Base-by-base conservation (phyloP, 1,284 basidiomycete genomes). In the Apiotrichum montevideense region DNA sequence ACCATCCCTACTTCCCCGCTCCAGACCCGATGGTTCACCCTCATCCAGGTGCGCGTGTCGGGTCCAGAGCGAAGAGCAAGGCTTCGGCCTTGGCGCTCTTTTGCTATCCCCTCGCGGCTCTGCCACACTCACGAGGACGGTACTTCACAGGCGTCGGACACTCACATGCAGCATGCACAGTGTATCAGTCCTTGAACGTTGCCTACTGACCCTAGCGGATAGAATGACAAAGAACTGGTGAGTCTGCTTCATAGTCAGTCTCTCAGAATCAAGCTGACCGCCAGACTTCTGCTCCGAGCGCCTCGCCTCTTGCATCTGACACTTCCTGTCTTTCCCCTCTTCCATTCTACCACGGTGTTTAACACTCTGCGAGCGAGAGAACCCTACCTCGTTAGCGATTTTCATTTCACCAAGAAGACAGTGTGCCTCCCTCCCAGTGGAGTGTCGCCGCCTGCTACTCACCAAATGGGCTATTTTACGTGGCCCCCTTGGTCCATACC, bases 121-220 rank as follows among this genome's bases (percentile, higher is more conserved):
- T 21, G 37, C 56, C 62, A 50, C 13, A n/a, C 44, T 50, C 32
- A 63, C 62, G 51, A 54, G 56, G 56, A 51, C 33, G 56, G 49
- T 63, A 63, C 62, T 63, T 63, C 62, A 63, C 62, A 63, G 62
- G 58, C 62, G 62, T 50, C 55, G 62, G 56, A 60, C 58, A 63
- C 32, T 34, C 49, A 40, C n/a, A 58, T 58, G 56, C 49, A 56
- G 8, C 7, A 8, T 45, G 29, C 29, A 29, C 3, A 29, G 29
- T 29, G 29, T 29, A 29, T 29, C 29, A 29, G 29, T 29, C 29
- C 2, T 29, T 29, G 29, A 29, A 29, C 3, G 29, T 29, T 29
- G 29, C 29, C 29, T 29, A 29, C 29, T 29, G 29, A 29, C 29
- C 29, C 29, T 29, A 29, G 29, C 29, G 29, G 29, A 29, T 29